Conservation (phyloP, 345 rosid species). For the Litchi chinensis region DNA sequence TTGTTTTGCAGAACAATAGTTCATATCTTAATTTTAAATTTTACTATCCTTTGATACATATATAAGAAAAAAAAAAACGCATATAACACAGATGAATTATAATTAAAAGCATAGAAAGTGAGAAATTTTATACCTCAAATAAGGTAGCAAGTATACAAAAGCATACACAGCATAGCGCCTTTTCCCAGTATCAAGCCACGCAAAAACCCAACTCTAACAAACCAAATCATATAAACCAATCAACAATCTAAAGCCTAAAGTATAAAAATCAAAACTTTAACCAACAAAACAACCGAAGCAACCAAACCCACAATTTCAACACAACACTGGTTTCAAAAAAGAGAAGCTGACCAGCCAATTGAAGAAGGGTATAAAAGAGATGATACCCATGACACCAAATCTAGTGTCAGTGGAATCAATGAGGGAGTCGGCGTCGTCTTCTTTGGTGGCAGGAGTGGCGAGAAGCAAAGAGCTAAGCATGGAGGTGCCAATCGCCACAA, state of each 20-base stretch:
- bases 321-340: neutral
- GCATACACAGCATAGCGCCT: conserved; percentile 79
- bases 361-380: conserved; percentile 91
- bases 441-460: conserved; percentile 40
- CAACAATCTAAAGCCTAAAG: neutral
- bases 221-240: neutral
- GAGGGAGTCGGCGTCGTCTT: conserved; percentile 49
- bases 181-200: conserved; percentile 94
- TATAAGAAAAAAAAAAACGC: too few species aligned
- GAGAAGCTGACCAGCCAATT: conserved; percentile 79
- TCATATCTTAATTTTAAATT: neutral
- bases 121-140: conserved; percentile 54
- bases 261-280: neutral
- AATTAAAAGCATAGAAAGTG: neutral
- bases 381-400: conserved; percentile 87
- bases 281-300: too few species aligned
- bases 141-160: conserved; percentile 79
- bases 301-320: too few species aligned
- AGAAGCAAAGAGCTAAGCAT: conserved; percentile 72
- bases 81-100: too few species aligned
- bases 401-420: conserved; percentile 71
- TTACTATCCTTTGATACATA: neutral
- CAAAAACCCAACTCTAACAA: conserved; percentile 90
- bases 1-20: too few species aligned
- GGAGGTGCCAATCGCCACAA: conserved; percentile 71